Base-by-base conservation (phyloP, 768 basidiomycete species). In the Chiua virens region DNA sequence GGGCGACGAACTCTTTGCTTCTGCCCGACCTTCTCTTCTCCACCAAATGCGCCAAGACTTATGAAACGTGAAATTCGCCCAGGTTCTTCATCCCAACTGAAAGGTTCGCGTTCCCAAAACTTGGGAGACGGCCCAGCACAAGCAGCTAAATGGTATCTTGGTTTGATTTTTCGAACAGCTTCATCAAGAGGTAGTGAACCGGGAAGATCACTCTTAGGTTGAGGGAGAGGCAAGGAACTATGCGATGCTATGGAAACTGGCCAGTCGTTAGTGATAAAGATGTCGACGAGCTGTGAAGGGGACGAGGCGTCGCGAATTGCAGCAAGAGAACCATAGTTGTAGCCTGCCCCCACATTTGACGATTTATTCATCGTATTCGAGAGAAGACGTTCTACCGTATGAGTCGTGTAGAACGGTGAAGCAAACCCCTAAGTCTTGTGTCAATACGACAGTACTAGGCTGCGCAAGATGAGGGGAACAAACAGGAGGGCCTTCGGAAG, bases 91-190 rank as follows among this genome's bases (percentile, higher is more conserved):
- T 82, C 80, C 94, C 94, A 98, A 5, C 80, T 67, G 64, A 86
- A 96, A 1, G 97, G 95, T 52, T 98, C 94, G 46, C 95, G 76
- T 67, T 99, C 97, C 94, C 95, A 98, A 66, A 97, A 99, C 47
- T 78, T 79, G 0, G 88, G 78, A 14, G 81, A 79, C n/a, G 75
- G 70, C 0, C 84, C 83, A 14, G 80, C 83, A 9, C 76, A 76
- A 43, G 81, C 79, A 20, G 87, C 81, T 63, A 98, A 91, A 60
- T 95, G 85, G 72, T 99, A 99, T 44, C 90, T 80, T 3, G 96
- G 94, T 60, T 86, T 87, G 22, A 79, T 81, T 52, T 77, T 79
- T 22, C 75, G 73, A 32, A 88, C 74, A 2, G 86, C 68, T 35
- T 89, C 85, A 55, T 87, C 83, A 6, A 90, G 70, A 15, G 86